These are phyloP conservation scores for Metschnikowia proteae DNA, from an alignment of 805 yeast genomes.

Conservation along the genomic window DNA sequence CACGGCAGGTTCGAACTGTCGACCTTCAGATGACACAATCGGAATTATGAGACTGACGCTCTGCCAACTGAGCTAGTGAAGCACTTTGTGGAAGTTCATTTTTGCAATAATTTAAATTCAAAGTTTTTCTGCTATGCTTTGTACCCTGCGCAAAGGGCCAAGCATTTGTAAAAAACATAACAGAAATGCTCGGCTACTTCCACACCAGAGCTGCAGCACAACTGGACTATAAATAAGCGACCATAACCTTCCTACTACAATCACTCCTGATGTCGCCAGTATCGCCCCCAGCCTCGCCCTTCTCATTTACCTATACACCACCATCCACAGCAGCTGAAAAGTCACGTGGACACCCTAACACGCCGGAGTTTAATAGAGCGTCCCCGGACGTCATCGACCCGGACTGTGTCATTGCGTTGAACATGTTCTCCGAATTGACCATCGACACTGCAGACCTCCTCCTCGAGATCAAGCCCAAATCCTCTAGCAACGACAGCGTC, in stretches of 20 bases:
- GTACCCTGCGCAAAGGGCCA: too few species aligned
- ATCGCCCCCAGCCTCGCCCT: constrained; percentile 1
- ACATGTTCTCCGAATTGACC: background rate
- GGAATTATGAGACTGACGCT: constrained; percentile 19
- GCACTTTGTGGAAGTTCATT: constrained; percentile 3
- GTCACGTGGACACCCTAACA: background rate
- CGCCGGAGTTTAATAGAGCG: background rate
- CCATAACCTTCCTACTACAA: background rate
- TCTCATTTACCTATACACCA: constrained; percentile 2
- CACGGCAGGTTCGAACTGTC: constrained; percentile 48
- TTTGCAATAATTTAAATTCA: background rate
- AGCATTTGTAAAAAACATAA: too few species aligned
- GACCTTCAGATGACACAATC: constrained; percentile 40
- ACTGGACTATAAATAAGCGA: too few species aligned
- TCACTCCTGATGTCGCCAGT: background rate
- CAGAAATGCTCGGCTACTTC: too few species aligned
- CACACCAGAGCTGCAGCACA: too few species aligned
- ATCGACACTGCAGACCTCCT: constrained; percentile 1
- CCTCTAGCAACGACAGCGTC: background rate
- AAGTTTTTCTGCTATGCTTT: too few species aligned
- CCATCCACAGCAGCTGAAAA: background rate
- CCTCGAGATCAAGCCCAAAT: background rate
- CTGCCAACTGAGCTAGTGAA: constrained; percentile 22
- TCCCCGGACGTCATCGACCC: too few species aligned
- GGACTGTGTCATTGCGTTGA: background rate